Evolutionary conservation across 768 basidiomycete genomes (phyloP).

Genomic region (Calocybe indica): DNA sequence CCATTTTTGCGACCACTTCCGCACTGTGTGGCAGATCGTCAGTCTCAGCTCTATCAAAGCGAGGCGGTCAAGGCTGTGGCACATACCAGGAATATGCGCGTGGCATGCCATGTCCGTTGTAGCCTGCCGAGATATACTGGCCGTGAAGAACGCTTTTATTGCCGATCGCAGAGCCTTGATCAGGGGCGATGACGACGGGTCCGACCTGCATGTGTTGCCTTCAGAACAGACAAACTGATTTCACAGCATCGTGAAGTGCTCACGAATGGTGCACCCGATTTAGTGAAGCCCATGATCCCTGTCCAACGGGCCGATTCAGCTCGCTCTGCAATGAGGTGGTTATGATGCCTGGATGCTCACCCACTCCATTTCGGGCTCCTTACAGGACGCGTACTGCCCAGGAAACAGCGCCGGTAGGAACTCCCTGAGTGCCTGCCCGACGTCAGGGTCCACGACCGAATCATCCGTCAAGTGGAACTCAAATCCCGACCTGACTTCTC

Average conservation of each 20-base stretch:
- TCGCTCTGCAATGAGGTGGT: no score
- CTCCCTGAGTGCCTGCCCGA: conserved; percentile 43
- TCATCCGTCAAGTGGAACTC: conserved; percentile 59
- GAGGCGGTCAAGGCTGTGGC: background rate
- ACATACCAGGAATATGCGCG: conserved; percentile 65
- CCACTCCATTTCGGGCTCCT: conserved; percentile 79
- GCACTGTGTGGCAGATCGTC: conserved; percentile 33
- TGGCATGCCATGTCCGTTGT: conserved; percentile 78
- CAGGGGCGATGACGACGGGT: conserved; percentile 36
- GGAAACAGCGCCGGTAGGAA: conserved; percentile 60
- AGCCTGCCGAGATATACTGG: conserved; percentile 71
- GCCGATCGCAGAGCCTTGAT: conserved; percentile 5
- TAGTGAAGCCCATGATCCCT: conserved; percentile 78
- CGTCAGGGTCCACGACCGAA: conserved; percentile 36
- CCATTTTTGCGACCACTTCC: conserved; percentile 56
- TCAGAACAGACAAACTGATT: background rate
- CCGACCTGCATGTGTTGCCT: conserved; percentile 43
- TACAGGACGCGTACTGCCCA: conserved; percentile 38
- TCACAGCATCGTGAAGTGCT: conserved; percentile 15
- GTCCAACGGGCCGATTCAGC: conserved; percentile 37
- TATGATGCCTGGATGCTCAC: conserved; percentile 28
- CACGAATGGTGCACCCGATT: conserved; percentile 60
- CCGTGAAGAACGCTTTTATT: conserved; percentile 29
- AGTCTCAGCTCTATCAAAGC: background rate
- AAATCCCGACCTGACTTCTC: conserved; percentile 38